Conservation (phyloP, 768 basidiomycete genomes). For the Mycena belliarum region DNA sequence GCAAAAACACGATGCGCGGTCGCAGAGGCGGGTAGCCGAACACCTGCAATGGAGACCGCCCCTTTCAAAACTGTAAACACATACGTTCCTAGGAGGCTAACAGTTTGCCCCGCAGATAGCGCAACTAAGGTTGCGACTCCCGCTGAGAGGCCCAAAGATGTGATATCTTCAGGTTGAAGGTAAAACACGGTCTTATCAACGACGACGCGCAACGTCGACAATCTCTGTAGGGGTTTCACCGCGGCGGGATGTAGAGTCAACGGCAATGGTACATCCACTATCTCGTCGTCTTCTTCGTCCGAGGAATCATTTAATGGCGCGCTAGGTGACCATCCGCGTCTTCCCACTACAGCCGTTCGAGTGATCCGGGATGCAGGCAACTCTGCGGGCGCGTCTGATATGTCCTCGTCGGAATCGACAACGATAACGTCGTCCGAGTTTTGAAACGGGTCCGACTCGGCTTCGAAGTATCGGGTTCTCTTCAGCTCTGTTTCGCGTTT, state of each 20-base stretch:
- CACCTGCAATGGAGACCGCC: conserved; percentile 58
- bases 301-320: conserved; percentile 49
- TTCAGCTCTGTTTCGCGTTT: conserved; percentile 31
- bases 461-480: conserved; percentile 37
- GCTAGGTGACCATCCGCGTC: conserved; percentile 64
- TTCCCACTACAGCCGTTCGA: conserved; percentile 20
- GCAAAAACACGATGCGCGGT: conserved; percentile 62
- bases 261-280: conserved; percentile 20
- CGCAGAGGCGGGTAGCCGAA: conserved; percentile 43
- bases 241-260: conserved; percentile 19
- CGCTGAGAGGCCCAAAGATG: conserved; percentile 29
- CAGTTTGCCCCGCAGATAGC: conserved; percentile 48
- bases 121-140: conserved; percentile 40
- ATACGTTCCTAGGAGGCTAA: conserved; percentile 73
- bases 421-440: conserved; percentile 39
- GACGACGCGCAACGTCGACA: conserved; percentile 55
- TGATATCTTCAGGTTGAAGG: conserved; percentile 42
- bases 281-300: conserved; percentile 40
- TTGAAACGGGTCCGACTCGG: conserved; percentile 32
- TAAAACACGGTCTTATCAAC: conserved; percentile 46
- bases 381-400: conserved; percentile 26
- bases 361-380: conserved; percentile 16
- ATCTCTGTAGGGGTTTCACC: conserved; percentile 18
- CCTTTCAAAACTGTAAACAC: conserved; percentile 63
- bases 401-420: conserved; percentile 39